Evolutionary conservation across 495 filamentous ascomycete genomes (phyloP).

Genomic region (Penicillium lagena): DNA sequence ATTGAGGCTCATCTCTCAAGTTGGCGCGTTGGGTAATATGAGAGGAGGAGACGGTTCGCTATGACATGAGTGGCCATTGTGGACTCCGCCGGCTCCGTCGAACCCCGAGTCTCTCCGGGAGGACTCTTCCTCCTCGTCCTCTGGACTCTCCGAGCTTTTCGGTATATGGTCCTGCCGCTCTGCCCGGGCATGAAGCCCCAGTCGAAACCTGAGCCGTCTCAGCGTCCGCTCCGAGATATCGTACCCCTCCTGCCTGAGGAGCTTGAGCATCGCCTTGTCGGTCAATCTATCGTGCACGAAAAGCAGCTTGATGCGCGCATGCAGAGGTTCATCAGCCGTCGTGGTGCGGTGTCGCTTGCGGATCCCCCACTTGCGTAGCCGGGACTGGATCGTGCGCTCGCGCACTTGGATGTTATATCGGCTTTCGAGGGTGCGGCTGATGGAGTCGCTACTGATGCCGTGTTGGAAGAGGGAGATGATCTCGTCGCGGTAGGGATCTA

Average conservation of each 20-base stretch:
- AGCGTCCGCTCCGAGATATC: constrained; percentile 22
- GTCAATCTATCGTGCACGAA: constrained; percentile 19
- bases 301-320: constrained; percentile 20
- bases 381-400: constrained; percentile 21
- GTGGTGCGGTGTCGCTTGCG: constrained; percentile 23
- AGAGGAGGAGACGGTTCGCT: no score
- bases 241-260: constrained; percentile 19
- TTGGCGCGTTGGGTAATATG: no score
- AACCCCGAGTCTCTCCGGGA: no score
- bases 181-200: constrained; percentile 19
- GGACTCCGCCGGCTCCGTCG: no score
- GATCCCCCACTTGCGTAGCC: constrained; percentile 24
- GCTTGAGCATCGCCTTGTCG: constrained; percentile 23
- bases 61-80: no score
- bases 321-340: constrained; percentile 18
- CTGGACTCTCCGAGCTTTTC: not conserved
- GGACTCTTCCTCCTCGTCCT: not conserved
- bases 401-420: constrained; percentile 23
- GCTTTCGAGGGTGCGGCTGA: constrained; percentile 17
- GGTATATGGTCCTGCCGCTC: constrained; percentile 1
- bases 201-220: constrained; percentile 18
- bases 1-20: no score
- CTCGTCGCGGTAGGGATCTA: constrained; percentile 22
- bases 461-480: constrained; percentile 18
- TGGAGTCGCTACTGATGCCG: constrained; percentile 22